Evolutionary conservation across 768 basidiomycete genomes (phyloP).

Genomic region (Paxillus involutus): DNA sequence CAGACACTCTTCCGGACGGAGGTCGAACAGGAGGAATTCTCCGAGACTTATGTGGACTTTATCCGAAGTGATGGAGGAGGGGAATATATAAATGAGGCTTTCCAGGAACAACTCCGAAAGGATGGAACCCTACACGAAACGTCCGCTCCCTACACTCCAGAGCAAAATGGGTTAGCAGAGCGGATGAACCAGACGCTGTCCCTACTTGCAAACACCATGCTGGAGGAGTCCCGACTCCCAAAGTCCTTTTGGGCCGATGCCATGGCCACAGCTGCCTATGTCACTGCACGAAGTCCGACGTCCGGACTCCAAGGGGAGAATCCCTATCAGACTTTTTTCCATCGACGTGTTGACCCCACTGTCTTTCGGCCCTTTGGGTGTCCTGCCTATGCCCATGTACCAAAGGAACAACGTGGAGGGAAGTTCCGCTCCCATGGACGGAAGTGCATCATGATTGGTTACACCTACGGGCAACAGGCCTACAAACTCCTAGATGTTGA

Average conservation of each 20-base stretch:
- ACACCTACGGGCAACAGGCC: not conserved
- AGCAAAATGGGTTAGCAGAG: constrained; percentile 32
- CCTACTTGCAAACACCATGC: constrained; percentile 20
- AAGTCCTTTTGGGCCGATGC: constrained; percentile 26
- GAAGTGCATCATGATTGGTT: not conserved
- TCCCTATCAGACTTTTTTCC: constrained; percentile 12
- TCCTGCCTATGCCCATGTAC: not conserved
- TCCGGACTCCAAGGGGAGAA: constrained; percentile 14
- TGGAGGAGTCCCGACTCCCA: constrained; percentile 21
- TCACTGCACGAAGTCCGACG: constrained; percentile 19
- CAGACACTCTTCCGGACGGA: no score
- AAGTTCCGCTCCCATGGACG: not conserved
- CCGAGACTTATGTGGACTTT: not conserved
- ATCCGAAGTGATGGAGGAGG: constrained; percentile 16
- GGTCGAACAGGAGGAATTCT: not conserved
- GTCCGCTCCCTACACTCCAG: not conserved
- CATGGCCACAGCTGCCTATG: constrained; percentile 17
- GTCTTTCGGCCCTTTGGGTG: not conserved
- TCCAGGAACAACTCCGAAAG: not conserved
- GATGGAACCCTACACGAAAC: not conserved
- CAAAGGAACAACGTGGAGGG: not conserved
- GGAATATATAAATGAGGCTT: not conserved
- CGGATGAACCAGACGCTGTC: constrained; percentile 28
- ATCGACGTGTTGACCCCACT: not conserved
- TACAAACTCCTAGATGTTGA: not conserved